Conservation (phyloP, 768 basidiomycete genomes). For the Tricholoma sp. region DNA sequence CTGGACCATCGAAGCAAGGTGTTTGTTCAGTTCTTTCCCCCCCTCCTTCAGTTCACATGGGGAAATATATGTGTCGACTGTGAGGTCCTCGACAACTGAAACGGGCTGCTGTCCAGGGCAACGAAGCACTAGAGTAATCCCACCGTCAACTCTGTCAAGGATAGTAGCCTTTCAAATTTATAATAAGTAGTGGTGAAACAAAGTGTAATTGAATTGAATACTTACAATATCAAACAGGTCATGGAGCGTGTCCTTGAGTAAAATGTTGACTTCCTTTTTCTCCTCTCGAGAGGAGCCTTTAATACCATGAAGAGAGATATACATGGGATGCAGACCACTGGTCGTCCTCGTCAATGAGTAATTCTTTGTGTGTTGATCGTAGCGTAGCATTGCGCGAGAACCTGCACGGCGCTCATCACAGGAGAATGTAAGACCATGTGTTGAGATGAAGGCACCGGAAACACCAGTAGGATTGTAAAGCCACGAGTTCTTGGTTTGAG, state of each 20-base stretch:
- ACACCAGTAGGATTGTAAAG: not conserved
- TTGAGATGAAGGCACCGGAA: not conserved
- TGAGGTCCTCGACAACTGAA: slow-evolving; percentile 1
- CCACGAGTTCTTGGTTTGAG: not conserved
- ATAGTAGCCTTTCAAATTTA: slow-evolving; percentile 4
- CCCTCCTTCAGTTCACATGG: slow-evolving; percentile 3
- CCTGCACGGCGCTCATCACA: not conserved
- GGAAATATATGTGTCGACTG: slow-evolving; percentile 4
- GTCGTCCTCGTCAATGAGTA: not conserved
- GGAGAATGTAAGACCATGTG: not conserved
- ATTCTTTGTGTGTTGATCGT: not conserved
- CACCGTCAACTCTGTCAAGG: slow-evolving; percentile 9
- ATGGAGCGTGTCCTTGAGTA: not conserved
- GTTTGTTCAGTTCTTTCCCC: slow-evolving; percentile 1
- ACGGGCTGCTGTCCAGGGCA: not conserved
- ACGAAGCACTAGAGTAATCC: slow-evolving; percentile 5
- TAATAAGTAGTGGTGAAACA: not conserved
- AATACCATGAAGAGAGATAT: not conserved
- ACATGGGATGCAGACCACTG: slow-evolving; percentile 5
- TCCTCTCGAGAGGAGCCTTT: not conserved
- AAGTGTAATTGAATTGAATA: not conserved
- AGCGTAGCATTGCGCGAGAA: slow-evolving; percentile 1
- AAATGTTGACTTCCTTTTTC: not conserved
- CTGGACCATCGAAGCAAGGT: slow-evolving; percentile 9
- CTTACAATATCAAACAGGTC: slow-evolving; percentile 9